A percentile compares a stretch with the other conserved stretches of the same genome.
phyloP scores from a whole-genome alignment of 2,329 filamentous ascomycete species.

The Cytospora leucostoma region DNA sequence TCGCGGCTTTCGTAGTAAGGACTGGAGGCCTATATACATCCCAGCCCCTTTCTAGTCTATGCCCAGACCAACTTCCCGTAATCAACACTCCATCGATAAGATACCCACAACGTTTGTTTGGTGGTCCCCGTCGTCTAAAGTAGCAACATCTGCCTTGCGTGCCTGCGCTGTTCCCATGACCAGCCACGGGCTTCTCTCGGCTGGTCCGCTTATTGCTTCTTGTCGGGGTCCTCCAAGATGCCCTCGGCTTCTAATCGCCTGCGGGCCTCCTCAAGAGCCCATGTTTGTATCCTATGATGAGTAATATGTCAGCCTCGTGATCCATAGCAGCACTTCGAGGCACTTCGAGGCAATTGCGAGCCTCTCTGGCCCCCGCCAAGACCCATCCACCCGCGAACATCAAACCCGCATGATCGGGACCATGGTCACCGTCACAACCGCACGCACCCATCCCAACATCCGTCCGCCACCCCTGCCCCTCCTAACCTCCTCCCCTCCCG shows the following conservation, averaged over 20 bases:
- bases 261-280: slow-evolving; percentile 96
- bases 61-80: slow-evolving; percentile 12
- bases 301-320: slow-evolving; percentile 33
- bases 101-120: slow-evolving; percentile 2
- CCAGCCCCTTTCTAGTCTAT: slow-evolving; percentile 21
- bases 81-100: slow-evolving; percentile 5
- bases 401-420: background rate
- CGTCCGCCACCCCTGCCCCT: background rate
- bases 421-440: background rate
- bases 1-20: slow-evolving; percentile 5
- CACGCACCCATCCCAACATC: background rate
- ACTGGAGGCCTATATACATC: slow-evolving; percentile 7
- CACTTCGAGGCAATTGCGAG: background rate
- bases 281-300: slow-evolving; percentile 85
- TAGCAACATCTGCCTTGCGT: slow-evolving; percentile 6
- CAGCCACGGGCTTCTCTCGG: background rate
- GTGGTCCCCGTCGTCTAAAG: slow-evolving; percentile 10
- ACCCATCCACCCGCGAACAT: background rate
- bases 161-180: slow-evolving; percentile 6
- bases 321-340: background rate
- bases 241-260: slow-evolving; percentile 95
- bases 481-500: background rate
- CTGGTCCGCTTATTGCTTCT: slow-evolving; percentile 46
- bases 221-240: slow-evolving; percentile 77
- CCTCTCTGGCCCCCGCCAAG: background rate